Conservation (phyloP, 495 filamentous ascomycete genomes). For the Penicillium canariense region DNA sequence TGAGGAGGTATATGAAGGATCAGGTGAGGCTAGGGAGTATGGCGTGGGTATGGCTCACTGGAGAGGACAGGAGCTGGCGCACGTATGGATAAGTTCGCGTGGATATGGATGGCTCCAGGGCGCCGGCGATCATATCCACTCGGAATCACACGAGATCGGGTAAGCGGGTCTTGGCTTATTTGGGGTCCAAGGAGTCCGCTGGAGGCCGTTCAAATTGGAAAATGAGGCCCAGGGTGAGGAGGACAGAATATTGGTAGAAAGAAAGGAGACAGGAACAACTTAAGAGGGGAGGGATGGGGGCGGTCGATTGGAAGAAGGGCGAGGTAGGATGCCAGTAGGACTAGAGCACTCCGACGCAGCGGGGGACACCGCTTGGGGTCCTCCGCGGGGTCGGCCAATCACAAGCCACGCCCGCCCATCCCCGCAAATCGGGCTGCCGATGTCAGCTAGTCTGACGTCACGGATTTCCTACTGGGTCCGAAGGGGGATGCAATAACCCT, state of each 20-base stretch:
- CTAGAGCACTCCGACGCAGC: slow-evolving; percentile 14
- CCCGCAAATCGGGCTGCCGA: background rate
- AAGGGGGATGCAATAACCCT: background rate
- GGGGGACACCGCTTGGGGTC: slow-evolving; percentile 6
- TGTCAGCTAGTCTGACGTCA: slow-evolving; percentile 10
- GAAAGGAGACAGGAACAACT: background rate
- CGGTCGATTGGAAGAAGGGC: slow-evolving; percentile 1
- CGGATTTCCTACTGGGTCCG: background rate
- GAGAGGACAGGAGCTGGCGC: background rate
- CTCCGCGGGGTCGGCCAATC: slow-evolving; percentile 13
- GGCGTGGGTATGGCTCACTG: background rate
- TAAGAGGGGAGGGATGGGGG: background rate
- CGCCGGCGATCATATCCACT: slow-evolving; percentile 22
- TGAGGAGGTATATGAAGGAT: background rate
- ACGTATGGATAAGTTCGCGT: slow-evolving; percentile 3
- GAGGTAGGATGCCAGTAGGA: slow-evolving; percentile 12
- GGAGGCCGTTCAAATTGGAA: background rate
- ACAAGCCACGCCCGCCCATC: background rate
- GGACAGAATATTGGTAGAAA: background rate
- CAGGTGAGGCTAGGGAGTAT: background rate
- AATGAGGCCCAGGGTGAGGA: background rate
- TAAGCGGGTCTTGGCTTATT: slow-evolving; percentile 10
- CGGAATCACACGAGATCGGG: slow-evolving; percentile 6
- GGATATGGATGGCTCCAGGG: slow-evolving; percentile 1
- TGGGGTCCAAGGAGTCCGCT: slow-evolving; percentile 6